phyloP scores from a whole-genome alignment of 2,329 filamentous ascomycete genomes.

The Epichloe gansuensis region DNA sequence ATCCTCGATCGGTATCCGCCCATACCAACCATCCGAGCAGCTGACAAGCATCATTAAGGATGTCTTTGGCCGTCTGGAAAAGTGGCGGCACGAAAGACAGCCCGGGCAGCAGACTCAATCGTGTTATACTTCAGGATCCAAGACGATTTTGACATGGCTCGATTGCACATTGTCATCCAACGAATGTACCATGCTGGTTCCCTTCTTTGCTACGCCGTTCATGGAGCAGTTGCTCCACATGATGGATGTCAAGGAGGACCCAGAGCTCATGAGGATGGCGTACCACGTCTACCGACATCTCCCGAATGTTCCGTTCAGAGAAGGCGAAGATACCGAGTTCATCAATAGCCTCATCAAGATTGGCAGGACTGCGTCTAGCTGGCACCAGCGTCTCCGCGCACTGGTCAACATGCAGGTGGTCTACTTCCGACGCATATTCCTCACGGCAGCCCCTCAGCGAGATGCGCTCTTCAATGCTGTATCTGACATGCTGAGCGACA shows the following conservation, averaged over 20 bases:
- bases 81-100: slow-evolving; percentile 72
- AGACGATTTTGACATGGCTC: slow-evolving; percentile 91
- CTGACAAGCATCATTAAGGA: slow-evolving; percentile 59
- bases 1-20: slow-evolving; percentile 72
- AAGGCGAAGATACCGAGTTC: slow-evolving; percentile 73
- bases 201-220: slow-evolving; percentile 81
- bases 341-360: slow-evolving; percentile 79
- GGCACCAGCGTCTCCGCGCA: slow-evolving; percentile 90
- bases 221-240: slow-evolving; percentile 93
- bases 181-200: slow-evolving; percentile 80
- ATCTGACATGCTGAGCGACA: slow-evolving; percentile 85
- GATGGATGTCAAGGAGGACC: slow-evolving; percentile 99
- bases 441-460: slow-evolving; percentile 63
- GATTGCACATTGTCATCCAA: slow-evolving; percentile 83
- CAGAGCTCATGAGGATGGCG: slow-evolving; percentile 82
- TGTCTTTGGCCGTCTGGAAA: slow-evolving; percentile 68
- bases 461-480: slow-evolving; percentile 78
- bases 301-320: slow-evolving; percentile 84
- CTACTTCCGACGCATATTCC: slow-evolving; percentile 91
- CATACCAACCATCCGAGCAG: slow-evolving; percentile 66
- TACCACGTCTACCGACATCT: slow-evolving; percentile 96
- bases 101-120: slow-evolving; percentile 89
- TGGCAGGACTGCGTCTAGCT: slow-evolving; percentile 69
- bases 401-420: slow-evolving; percentile 98
- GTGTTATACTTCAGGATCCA: slow-evolving; percentile 88